Percentiles rank a stretch among this genome's conserved stretches.
Conservation (phyloP, 2,329 filamentous ascomycete species). For the Sphaerulina populicola region DNA sequence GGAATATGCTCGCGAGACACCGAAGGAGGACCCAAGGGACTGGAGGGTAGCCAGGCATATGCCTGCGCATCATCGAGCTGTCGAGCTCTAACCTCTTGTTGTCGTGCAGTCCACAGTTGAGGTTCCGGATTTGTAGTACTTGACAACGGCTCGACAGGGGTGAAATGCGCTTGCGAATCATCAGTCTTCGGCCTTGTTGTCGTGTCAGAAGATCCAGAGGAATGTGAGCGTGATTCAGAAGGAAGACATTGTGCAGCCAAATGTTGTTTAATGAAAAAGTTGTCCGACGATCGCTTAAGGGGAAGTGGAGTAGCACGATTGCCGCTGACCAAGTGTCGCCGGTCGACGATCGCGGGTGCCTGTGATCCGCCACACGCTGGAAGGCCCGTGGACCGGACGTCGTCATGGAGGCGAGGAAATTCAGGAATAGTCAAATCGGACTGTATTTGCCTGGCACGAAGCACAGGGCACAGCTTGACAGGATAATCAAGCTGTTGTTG, state of each 20-base stretch:
- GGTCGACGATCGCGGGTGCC: neutral
- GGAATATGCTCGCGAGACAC: constrained; percentile 19
- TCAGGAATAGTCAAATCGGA: constrained; percentile 46
- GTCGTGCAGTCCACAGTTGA: constrained; percentile 68
- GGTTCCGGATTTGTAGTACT: constrained; percentile 48
- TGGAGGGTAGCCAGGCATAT: constrained; percentile 60
- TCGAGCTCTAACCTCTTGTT: constrained; percentile 66
- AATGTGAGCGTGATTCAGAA: neutral
- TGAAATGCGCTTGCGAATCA: constrained; percentile 73
- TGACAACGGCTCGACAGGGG: constrained; percentile 55
- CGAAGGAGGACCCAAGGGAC: constrained; percentile 32
- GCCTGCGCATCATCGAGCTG: constrained; percentile 58
- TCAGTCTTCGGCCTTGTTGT: constrained; percentile 58
- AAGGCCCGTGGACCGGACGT: neutral
- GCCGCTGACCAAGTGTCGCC: neutral
- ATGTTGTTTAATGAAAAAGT: constrained; percentile 19
- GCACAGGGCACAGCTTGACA: constrained; percentile 50
- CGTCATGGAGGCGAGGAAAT: constrained; percentile 27
- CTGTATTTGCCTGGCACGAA: constrained; percentile 53
- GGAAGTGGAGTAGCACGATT: neutral
- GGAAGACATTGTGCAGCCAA: constrained; percentile 18
- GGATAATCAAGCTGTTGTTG: constrained; percentile 57
- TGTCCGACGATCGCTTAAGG: constrained; percentile 6
- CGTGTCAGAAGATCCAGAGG: neutral
- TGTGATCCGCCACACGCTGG: neutral